Evolutionary conservation across 345 rosid genomes (phyloP), one percentile per base, ranked within the genome.

Genomic region (Cardamine occulta): DNA sequence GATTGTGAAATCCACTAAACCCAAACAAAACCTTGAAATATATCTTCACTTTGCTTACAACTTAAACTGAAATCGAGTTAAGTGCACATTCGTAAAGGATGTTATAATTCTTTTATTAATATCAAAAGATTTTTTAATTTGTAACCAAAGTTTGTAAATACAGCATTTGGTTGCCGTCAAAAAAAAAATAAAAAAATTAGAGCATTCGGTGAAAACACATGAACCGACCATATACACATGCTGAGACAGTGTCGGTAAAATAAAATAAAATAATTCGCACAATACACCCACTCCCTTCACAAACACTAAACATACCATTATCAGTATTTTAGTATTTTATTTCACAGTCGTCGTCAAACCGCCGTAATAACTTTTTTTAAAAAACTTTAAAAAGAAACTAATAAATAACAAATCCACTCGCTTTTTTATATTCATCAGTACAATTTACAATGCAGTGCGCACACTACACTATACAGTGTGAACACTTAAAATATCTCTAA

Each of bases 211-310:
- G 72, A 23, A 51, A 66, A 26, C 45, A 59, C 61, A 62, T 53
- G 48, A 17, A 68, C 75, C 75, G 80, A 70, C 75, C 70, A 69
- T 53, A 19, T 53, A 44, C 11, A 44, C 11, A 5, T 18, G 3
- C 1, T 35, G 15, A 15, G 49, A 21, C 35, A 69, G 58, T 76
- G 75, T 70, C 80, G 80, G 80, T 76, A 35, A 63, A 55, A 34
- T 18, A 54, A 69, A 53, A 63, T 44, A 44, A 59, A 59, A 49
- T 15, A 47, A 69, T 62, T 42, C 18, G 35, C 75, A 76, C 53
- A 17, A 70, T 56, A 4, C 75, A 70, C 75, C 72, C 75, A 76
- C 72, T 76, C 28, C 60, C 28, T 72, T 35, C 58, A 21, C 51
- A 47, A 45, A 54, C 69, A 52, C 14, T 29, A 40, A 14, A 29